Evolutionary conservation across 179 eudicot species (phyloP).

Genomic region (Silene coronaria): DNA sequence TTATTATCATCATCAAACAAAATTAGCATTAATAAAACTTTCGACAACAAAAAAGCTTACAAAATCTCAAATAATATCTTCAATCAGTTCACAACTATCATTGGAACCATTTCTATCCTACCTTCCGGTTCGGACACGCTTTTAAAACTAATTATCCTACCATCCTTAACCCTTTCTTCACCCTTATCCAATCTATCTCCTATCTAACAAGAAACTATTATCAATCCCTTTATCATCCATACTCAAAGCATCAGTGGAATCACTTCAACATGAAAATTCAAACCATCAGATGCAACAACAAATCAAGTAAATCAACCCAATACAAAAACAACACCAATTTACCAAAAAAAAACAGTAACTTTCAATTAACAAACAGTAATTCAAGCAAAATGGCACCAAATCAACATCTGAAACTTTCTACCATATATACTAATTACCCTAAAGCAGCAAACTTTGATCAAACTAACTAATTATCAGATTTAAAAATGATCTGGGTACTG

Average conservation of each 20-base stretch:
- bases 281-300: slow-evolving; percentile 1
- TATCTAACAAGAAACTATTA: not conserved
- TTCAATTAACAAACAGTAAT: not conserved
- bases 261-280: slow-evolving; percentile 3
- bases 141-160: not conserved
- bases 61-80: not conserved
- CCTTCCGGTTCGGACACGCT: not conserved
- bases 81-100: not conserved
- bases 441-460: slow-evolving; percentile 4
- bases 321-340: not conserved
- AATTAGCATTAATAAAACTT: not conserved
- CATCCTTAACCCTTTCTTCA: not conserved
- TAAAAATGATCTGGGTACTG: not conserved
- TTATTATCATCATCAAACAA: not conserved
- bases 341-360: not conserved
- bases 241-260: not conserved
- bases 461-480: not conserved
- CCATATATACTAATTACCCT: not conserved
- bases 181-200: not conserved
- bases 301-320: not conserved
- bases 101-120: not conserved
- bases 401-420: not conserved
- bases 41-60: not conserved
- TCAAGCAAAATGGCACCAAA: not conserved
- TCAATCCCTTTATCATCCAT: not conserved